These are phyloP conservation scores for Cylindrodendrum hubeiense DNA, from an alignment of 2,329 filamentous ascomycete species.

Conservation along the genomic window DNA sequence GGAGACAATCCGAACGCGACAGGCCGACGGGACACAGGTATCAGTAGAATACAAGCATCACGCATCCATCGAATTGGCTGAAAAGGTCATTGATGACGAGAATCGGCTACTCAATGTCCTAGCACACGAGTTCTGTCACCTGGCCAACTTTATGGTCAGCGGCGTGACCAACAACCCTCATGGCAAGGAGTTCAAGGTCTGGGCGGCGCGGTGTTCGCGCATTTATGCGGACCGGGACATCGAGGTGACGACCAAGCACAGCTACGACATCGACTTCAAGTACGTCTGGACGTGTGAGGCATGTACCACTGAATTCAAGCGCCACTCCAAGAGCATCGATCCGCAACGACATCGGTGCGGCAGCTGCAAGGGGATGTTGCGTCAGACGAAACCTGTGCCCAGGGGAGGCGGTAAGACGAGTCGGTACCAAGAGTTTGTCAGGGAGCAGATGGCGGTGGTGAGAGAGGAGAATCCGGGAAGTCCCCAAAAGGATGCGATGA, in stretches of 20 bases:
- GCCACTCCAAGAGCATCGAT: constrained; percentile 90
- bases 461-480: constrained; percentile 67
- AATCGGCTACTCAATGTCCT: constrained; percentile 86
- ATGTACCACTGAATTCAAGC: constrained; percentile 80
- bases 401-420: constrained; percentile 44
- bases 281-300: constrained; percentile 84
- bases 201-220: constrained; percentile 68
- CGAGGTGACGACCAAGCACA: constrained; percentile 89
- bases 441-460: constrained; percentile 74
- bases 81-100: constrained; percentile 86
- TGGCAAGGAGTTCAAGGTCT: constrained; percentile 85
- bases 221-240: constrained; percentile 74
- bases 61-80: constrained; percentile 87
- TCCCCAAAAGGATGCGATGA: constrained; percentile 78
- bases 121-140: constrained; percentile 97
- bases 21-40: constrained; percentile 39
- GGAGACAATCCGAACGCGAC: constrained; percentile 61
- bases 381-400: constrained; percentile 85
- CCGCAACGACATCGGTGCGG: constrained; percentile 79
- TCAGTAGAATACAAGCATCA: constrained; percentile 63
- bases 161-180: constrained; percentile 82
- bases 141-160: constrained; percentile 91
- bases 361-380: constrained; percentile 75
- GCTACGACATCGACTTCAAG: constrained; percentile 91
- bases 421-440: constrained; percentile 68